phyloP scores from a whole-genome alignment of 202 grass and related monocot genomes.

The Panicum virgatum region DNA sequence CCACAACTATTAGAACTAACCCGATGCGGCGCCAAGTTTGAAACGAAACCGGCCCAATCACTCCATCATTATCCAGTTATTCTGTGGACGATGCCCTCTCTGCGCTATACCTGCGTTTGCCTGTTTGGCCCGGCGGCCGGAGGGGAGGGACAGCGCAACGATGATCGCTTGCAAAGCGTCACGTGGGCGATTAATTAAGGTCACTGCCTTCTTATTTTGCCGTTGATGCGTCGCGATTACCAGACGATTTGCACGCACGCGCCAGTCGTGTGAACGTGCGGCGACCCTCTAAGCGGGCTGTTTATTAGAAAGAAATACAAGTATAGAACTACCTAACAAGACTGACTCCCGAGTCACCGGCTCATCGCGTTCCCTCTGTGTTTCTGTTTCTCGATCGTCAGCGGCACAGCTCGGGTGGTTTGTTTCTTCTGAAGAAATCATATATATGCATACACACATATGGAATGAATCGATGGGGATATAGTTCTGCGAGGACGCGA shows the following conservation, averaged over 20 bases:
- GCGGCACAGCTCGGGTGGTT: neutral
- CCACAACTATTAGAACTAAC: neutral
- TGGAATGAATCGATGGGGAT: neutral
- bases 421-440: neutral
- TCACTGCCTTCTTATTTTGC: neutral
- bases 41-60: neutral
- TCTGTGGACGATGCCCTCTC: neutral
- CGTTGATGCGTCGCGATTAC: neutral
- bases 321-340: neutral
- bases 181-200: neutral
- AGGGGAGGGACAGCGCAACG: neutral
- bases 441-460: too few species aligned
- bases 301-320: neutral
- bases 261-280: neutral
- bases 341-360: too few species aligned
- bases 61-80: too few species aligned
- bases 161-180: neutral
- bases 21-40: constrained; percentile 17
- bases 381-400: constrained; percentile 7
- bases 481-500: neutral
- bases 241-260: constrained; percentile 10
- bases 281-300: neutral
- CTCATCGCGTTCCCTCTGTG: constrained; percentile 4
- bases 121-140: neutral
- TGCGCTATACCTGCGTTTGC: neutral